Base-by-base conservation (phyloP, 371 early-diverging fungal genomes). In the Capillidium rhysosporum region DNA sequence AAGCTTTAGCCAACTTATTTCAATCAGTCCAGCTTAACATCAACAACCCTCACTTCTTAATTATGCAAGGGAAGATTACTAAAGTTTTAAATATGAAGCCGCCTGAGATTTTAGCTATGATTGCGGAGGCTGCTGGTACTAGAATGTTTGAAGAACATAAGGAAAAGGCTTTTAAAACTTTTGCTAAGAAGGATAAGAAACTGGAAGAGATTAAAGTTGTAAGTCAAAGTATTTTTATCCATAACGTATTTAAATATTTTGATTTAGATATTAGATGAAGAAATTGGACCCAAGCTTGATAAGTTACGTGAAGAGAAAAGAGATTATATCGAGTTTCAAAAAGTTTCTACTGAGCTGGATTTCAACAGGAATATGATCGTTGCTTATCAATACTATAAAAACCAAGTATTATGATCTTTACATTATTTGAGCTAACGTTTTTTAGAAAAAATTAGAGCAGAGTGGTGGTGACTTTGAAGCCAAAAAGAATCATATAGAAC, bases 31-130 rank as follows among this genome's bases (percentile, higher is more conserved):
- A 90, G 65, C 82, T 98, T 21, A 96, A 94, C 67, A 85, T 96
- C 69, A 91, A 96, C 73, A 95, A 96, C 61, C 98, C 98, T 14
- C 94, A 96, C 62, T 98, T 96, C 61, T 64, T 98, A 57, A 98
- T 92, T 61, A 95, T 98, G 94, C 99, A 99, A 69, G 99, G 99
- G 38, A 76, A 83, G 52, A 96, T 98, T 62, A 99, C 98, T 21
- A 93, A 97, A 61, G 92, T 99, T 1, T 75, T 99, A 24, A 98
- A 94, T 63, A 99, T 99, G 99, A 95, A 94, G 63, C 93, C 97
- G 0, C 75, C 77, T 2, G 96, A 98, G 61, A 83, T 97, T 24
- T 66, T 93, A 29, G 81, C 86, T 28, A 92, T 99, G 93, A 89
- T 99, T 23, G 97, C 98, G 63, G 98, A 98, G 65, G 95, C 98